Evolutionary conservation across 257 asterid genomes (phyloP).

Genomic region (Mentha longifolia): DNA sequence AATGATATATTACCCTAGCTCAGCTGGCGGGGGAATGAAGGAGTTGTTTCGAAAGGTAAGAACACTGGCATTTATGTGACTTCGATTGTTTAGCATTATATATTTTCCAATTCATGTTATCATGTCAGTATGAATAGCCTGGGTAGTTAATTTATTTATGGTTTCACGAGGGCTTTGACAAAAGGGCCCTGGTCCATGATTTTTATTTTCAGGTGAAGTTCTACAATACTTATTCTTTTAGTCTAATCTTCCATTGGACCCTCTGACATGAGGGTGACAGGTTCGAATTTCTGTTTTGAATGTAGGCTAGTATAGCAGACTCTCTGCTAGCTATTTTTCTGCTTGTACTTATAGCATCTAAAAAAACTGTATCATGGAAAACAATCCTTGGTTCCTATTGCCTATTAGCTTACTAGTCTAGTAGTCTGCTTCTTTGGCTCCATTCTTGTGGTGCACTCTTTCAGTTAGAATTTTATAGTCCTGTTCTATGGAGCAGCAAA

Average conservation of each 20-base stretch:
- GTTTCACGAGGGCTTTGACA: constrained; percentile 17
- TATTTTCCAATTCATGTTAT: not conserved
- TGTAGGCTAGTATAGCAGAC: not conserved
- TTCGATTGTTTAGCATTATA: constrained; percentile 21
- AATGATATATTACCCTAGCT: constrained; percentile 97
- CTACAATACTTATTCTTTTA: not conserved
- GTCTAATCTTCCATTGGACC: constrained; percentile 1
- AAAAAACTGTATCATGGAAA: not conserved
- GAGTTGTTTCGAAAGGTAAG: constrained; percentile 91
- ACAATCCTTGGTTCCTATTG: constrained; percentile 2
- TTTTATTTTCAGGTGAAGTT: constrained; percentile 6
- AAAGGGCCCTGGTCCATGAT: constrained; percentile 18
- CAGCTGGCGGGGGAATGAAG: constrained; percentile 99
- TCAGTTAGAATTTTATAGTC: not conserved
- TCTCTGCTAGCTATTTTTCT: constrained; percentile 3
- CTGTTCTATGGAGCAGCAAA: not conserved
- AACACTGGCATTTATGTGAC: constrained; percentile 18
- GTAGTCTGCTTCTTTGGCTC: not conserved
- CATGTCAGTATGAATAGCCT: constrained; percentile 11
- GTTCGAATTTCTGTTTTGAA: constrained; percentile 16
- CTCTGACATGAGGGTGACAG: constrained; percentile 19
- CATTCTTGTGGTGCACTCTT: not conserved
- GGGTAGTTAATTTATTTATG: constrained; percentile 6
- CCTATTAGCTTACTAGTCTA: not conserved
- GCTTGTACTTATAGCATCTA: constrained; percentile 12